Conservation (phyloP, 2,329 filamentous ascomycete genomes). For the Phaeosphaeriaceae sp. region DNA sequence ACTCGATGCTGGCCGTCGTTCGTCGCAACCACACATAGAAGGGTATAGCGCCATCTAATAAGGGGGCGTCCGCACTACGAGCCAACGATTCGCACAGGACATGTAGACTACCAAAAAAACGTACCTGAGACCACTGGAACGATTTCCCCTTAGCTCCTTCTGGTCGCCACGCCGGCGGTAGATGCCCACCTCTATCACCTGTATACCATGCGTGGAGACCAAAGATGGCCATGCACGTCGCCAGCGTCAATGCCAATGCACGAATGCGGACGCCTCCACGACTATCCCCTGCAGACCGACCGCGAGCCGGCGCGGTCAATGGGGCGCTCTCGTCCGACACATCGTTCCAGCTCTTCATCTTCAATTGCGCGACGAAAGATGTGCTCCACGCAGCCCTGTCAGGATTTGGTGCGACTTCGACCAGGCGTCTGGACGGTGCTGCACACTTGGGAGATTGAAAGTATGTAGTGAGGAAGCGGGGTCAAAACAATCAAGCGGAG, state of each 20-base stretch:
- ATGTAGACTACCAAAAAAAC: constrained; percentile 9
- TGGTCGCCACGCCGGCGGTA: constrained; percentile 8
- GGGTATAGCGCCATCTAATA: not conserved
- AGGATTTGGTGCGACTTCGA: constrained; percentile 1
- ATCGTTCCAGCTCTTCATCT: constrained; percentile 30
- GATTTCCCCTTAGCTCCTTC: constrained; percentile 6
- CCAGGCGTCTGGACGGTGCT: not conserved
- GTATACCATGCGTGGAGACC: constrained; percentile 27
- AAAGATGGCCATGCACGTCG: constrained; percentile 23
- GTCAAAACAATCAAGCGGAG: not conserved
- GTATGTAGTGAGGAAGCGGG: constrained; percentile 7
- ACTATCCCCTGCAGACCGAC: constrained; percentile 3
- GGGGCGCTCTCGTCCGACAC: constrained; percentile 13
- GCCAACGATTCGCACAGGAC: not conserved
- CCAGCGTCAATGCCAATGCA: constrained; percentile 21
- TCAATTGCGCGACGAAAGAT: constrained; percentile 7
- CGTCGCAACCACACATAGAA: not conserved
- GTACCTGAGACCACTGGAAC: constrained; percentile 34
- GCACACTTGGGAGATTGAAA: not conserved
- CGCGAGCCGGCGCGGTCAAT: constrained; percentile 14
- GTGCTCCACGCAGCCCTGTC: not conserved
- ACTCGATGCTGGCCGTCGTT: not conserved
- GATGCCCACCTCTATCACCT: constrained; percentile 14
- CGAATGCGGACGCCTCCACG: constrained; percentile 9
- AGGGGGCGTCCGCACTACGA: not conserved